Conservation (phyloP, 1,284 basidiomycete species). For the Pulchroboletus neoregius region DNA sequence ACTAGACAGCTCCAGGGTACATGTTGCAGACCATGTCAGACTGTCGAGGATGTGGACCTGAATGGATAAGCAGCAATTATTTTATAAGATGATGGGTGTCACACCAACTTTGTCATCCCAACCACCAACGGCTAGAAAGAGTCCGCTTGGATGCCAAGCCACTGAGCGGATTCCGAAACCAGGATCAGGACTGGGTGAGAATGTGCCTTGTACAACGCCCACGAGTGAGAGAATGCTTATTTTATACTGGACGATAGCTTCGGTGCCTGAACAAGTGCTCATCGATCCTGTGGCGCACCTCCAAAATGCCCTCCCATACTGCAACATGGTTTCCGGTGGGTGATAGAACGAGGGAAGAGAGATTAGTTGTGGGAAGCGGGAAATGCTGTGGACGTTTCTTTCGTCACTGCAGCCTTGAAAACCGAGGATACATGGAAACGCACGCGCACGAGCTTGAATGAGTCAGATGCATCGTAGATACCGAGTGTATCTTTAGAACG, state of each 20-base stretch:
- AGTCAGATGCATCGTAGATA: constrained; percentile 70
- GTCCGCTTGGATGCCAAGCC: constrained; percentile 80
- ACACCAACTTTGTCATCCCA: constrained; percentile 76
- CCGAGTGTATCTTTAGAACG: constrained; percentile 82
- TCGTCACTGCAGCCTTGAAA: constrained; percentile 24
- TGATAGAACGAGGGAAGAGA: constrained; percentile 75
- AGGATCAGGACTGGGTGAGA: constrained; percentile 68
- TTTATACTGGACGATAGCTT: constrained; percentile 60
- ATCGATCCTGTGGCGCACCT: constrained; percentile 45
- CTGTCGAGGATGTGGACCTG: constrained; percentile 77
- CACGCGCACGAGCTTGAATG: constrained; percentile 74
- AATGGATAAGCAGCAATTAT: constrained; percentile 4
- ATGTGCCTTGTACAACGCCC: constrained; percentile 67
- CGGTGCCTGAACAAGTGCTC: neutral
- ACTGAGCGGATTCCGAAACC: constrained; percentile 74
- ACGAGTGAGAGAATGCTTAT: constrained; percentile 71
- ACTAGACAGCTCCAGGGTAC: constrained; percentile 56
- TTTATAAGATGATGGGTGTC: neutral
- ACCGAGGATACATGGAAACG: constrained; percentile 25
- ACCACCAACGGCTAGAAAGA: constrained; percentile 74
- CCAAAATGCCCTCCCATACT: constrained; percentile 77
- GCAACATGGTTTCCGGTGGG: constrained; percentile 80
- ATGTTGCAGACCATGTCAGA: constrained; percentile 73
- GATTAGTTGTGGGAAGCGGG: constrained; percentile 68
- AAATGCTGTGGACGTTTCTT: constrained; percentile 58